Conservation (phyloP, 352 stramenopile genomes). For the Phytophthora boehmeriae region DNA sequence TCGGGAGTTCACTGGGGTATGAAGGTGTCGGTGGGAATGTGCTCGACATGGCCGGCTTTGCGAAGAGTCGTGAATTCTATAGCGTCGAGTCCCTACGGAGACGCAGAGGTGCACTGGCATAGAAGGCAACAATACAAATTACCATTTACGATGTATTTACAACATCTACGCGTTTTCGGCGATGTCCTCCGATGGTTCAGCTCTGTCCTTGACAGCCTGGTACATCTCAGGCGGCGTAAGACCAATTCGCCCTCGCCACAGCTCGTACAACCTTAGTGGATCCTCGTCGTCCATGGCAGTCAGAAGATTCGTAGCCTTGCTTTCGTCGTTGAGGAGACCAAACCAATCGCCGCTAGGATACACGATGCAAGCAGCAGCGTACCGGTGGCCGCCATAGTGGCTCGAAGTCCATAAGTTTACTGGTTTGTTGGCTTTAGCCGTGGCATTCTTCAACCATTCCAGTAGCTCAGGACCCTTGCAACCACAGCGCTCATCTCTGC, state of each 20-base stretch:
- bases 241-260: constrained; percentile 72
- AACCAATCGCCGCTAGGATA: constrained; percentile 85
- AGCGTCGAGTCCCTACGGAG: not conserved
- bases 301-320: constrained; percentile 51
- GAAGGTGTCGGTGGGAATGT: not conserved
- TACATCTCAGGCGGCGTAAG: constrained; percentile 61
- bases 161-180: constrained; percentile 25
- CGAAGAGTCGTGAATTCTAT: constrained; percentile 1
- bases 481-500: constrained; percentile 70
- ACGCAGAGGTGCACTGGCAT: too few relatives aligned
- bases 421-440: constrained; percentile 29
- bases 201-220: constrained; percentile 40
- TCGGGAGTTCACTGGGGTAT: not conserved
- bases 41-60: not conserved
- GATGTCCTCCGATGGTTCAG: constrained; percentile 6
- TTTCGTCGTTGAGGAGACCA: constrained; percentile 62
- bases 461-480: constrained; percentile 77
- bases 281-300: constrained; percentile 44
- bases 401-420: constrained; percentile 69
- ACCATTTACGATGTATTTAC: not conserved
- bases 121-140: not conserved
- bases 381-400: constrained; percentile 78
- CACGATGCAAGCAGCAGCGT: constrained; percentile 72
- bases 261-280: constrained; percentile 47
- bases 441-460: constrained; percentile 58